These are phyloP conservation scores for Quercus mongolica DNA, from an alignment of 306 rosid genomes.

Conservation along the genomic window DNA sequence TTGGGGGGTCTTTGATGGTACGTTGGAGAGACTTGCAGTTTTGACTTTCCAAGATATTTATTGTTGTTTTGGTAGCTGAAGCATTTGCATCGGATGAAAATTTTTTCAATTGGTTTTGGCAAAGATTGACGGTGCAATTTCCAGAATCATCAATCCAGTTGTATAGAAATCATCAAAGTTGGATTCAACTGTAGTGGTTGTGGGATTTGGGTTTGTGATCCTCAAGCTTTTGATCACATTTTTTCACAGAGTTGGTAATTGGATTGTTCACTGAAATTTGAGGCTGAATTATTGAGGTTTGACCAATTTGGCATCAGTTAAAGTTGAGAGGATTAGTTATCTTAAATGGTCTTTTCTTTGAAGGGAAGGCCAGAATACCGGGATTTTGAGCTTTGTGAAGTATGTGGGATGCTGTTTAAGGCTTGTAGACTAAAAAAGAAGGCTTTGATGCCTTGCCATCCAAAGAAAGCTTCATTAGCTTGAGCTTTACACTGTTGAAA, in stretches of 20 bases:
- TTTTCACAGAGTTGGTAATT: slow-evolving; percentile 26
- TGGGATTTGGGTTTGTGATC: slow-evolving; percentile 34
- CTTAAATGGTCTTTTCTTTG: slow-evolving; percentile 26
- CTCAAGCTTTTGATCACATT: slow-evolving; percentile 35
- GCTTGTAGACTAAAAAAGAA: slow-evolving; percentile 23
- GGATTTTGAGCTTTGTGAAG: slow-evolving; percentile 32
- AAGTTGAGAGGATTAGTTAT: slow-evolving; percentile 26
- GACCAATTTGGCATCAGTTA: slow-evolving; percentile 27
- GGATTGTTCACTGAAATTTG: slow-evolving; percentile 15
- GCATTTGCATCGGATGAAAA: slow-evolving; percentile 11
- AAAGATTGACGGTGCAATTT: slow-evolving; percentile 20
- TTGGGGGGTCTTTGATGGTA: slow-evolving; percentile 20
- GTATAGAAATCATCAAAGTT: slow-evolving; percentile 18
- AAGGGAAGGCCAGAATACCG: slow-evolving; percentile 23
- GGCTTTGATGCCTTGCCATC: slow-evolving; percentile 73
- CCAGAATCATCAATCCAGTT: slow-evolving; percentile 30
- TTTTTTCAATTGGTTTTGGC: slow-evolving; percentile 10
- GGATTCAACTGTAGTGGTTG: slow-evolving; percentile 26
- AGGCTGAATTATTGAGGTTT: slow-evolving; percentile 24
- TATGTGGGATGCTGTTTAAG: slow-evolving; percentile 31
- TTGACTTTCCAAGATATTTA: slow-evolving; percentile 12
- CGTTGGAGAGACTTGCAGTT: slow-evolving; percentile 21
- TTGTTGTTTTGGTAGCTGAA: slow-evolving; percentile 32
- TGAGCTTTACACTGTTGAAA: slow-evolving; percentile 41
- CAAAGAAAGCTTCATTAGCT: slow-evolving; percentile 39